Evolutionary conservation across 305 asterid genomes (phyloP).

Genomic region (Salvia sclarea): DNA sequence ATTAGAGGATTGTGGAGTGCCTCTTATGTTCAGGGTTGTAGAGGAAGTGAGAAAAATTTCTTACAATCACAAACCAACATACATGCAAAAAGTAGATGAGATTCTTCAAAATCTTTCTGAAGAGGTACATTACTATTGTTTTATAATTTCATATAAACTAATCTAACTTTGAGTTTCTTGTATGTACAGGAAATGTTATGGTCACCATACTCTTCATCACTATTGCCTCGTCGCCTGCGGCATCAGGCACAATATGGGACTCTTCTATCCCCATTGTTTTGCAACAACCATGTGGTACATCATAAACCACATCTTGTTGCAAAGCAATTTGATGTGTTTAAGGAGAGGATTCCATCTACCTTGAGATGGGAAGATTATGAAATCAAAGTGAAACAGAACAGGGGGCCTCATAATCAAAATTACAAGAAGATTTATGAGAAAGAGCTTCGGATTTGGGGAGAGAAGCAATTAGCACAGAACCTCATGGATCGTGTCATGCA

Average conservation of each 20-base stretch:
- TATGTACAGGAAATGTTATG: neutral
- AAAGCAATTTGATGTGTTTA: neutral
- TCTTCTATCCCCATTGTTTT: neutral
- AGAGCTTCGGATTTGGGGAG: neutral
- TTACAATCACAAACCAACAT: neutral
- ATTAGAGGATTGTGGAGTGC: neutral
- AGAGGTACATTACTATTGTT: neutral
- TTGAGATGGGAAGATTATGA: neutral
- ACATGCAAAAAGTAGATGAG: neutral
- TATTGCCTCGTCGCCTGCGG: neutral
- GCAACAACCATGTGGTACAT: neutral
- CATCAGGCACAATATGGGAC: neutral
- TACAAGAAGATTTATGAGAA: neutral
- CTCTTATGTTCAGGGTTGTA: neutral
- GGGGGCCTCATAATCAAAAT: neutral
- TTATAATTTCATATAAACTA: too few relatives aligned
- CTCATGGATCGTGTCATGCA: neutral
- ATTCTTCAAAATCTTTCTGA: neutral
- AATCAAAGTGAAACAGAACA: neutral
- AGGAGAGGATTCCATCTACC: neutral
- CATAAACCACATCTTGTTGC: neutral
- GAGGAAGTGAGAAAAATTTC: neutral
- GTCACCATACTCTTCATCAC: neutral
- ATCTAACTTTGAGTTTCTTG: neutral
- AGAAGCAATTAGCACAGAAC: neutral